Conservation (phyloP, 1,284 basidiomycete genomes). For the Ustilago sp. region DNA sequence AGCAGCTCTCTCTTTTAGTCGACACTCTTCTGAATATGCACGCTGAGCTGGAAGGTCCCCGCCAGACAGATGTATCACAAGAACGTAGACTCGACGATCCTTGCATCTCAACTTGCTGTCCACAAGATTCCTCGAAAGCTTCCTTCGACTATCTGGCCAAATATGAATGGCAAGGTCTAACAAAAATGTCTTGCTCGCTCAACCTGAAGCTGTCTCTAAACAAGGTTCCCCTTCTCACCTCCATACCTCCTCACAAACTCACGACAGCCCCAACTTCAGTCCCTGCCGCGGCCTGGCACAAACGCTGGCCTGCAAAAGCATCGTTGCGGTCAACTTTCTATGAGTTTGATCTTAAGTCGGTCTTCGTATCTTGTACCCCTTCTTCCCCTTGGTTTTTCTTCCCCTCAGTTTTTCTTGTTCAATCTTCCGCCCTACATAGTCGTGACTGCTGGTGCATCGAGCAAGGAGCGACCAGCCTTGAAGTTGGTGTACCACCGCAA, state of each 20-base stretch:
- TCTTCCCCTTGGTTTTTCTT: too few species aligned
- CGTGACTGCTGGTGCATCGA: slow-evolving; percentile 42
- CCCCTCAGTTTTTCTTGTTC: too few species aligned
- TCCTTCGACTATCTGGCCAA: slow-evolving; percentile 4
- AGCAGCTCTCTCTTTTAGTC: background rate
- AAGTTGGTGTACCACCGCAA: slow-evolving; percentile 59
- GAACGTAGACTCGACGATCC: background rate
- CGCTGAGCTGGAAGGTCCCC: slow-evolving; percentile 21
- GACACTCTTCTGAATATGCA: background rate
- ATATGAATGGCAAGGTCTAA: background rate
- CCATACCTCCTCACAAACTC: too few species aligned
- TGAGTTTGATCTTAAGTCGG: background rate
- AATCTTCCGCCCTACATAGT: slow-evolving; percentile 15
- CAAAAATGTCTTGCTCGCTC: background rate
- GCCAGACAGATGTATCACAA: background rate
- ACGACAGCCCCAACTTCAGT: background rate
- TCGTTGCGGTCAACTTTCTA: background rate
- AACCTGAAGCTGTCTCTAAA: background rate
- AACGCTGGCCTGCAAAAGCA: background rate
- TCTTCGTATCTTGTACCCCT: background rate
- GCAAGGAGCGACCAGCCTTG: slow-evolving; percentile 47
- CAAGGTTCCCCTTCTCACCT: background rate
- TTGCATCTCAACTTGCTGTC: slow-evolving; percentile 16
- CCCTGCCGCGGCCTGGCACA: too few species aligned
- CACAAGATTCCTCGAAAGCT: slow-evolving; percentile 22